A percentile compares a stretch with the other conserved stretches of the same genome.
These are phyloP conservation scores for Eragrostis nindensis DNA, from an alignment of 176 grass and related monocot species.

Conservation along the genomic window DNA sequence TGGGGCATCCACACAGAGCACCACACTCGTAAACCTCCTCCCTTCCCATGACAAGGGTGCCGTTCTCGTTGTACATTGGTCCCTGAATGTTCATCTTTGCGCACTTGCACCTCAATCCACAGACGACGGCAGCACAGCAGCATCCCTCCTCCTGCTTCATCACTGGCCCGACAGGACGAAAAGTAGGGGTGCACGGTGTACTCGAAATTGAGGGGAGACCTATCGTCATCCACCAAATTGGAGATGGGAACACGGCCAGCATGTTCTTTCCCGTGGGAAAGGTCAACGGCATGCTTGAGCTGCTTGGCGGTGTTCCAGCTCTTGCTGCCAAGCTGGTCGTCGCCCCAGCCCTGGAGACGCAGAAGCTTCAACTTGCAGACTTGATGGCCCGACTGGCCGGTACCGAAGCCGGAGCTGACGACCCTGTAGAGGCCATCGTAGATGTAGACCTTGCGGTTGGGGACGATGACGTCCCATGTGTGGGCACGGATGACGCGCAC, in stretches of 20 bases:
- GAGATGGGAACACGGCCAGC: conserved; percentile 54
- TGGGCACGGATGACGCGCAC: conserved; percentile 71
- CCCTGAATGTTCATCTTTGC: conserved; percentile 45
- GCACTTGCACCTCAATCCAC: conserved; percentile 55
- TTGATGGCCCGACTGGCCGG: conserved; percentile 60
- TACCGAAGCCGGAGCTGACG: conserved; percentile 45
- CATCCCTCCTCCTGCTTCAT: conserved; percentile 49
- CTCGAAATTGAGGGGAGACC: conserved; percentile 47
- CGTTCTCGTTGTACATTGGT: conserved; percentile 55
- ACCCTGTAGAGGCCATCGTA: no score
- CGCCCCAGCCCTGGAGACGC: conserved; percentile 57
- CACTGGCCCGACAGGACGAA: conserved; percentile 16
- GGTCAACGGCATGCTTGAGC: conserved; percentile 55
- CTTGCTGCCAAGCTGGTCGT: conserved; percentile 54
- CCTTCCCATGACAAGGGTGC: conserved; percentile 60
- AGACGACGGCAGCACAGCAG: conserved; percentile 28
- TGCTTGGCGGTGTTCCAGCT: conserved; percentile 44
- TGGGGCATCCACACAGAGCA: no score
- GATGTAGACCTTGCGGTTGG: conserved; percentile 61
- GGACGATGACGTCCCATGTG: conserved; percentile 32
- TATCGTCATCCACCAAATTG: conserved; percentile 64
- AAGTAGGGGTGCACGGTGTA: no score
- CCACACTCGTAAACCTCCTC: no score
- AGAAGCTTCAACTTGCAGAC: conserved; percentile 73
- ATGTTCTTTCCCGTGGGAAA: conserved; percentile 56